phyloP scores from a whole-genome alignment of 257 asterid genomes.

The Parsonsia alboflavescens region DNA sequence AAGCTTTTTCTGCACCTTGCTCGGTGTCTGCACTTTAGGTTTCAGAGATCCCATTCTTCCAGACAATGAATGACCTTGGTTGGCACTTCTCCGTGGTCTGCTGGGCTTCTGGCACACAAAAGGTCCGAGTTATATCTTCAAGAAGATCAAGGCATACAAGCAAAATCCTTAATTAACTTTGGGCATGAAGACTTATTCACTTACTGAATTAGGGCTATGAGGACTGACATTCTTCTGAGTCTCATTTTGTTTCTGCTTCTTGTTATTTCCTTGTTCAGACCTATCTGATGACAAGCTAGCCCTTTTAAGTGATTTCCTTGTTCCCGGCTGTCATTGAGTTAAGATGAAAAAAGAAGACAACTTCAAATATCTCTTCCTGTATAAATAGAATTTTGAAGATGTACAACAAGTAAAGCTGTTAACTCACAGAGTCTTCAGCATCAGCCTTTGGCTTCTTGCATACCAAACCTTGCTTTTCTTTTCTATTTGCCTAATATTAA shows the following conservation, averaged over 20 bases:
- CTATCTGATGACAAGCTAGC: not conserved
- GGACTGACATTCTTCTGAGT: not conserved
- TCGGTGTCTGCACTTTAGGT: slow-evolving; percentile 10
- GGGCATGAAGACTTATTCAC: not conserved
- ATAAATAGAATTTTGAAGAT: not conserved
- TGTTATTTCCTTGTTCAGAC: slow-evolving; percentile 16
- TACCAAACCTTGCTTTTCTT: not conserved
- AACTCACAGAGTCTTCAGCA: slow-evolving; percentile 4
- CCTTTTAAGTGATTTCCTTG: too few relatives aligned
- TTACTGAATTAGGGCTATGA: slow-evolving; percentile 14
- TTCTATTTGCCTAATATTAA: slow-evolving; percentile 12
- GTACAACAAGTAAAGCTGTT: not conserved
- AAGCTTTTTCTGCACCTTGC: not conserved
- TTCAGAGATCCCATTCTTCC: not conserved
- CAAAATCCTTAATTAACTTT: not conserved
- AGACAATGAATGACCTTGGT: not conserved
- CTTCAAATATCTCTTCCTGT: not conserved
- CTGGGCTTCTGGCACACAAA: slow-evolving; percentile 7
- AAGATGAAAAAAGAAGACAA: not conserved
- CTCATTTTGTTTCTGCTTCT: slow-evolving; percentile 5
- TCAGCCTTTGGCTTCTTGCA: slow-evolving; percentile 8
- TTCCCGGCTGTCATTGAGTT: slow-evolving; percentile 5
- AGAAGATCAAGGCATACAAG: slow-evolving; percentile 5
- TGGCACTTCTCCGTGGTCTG: slow-evolving; percentile 1
- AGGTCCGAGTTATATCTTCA: not conserved